Percentiles rank a stretch among this genome's conserved stretches.
Evolutionary conservation across 495 filamentous ascomycete genomes (phyloP).

Genomic region (Podospora conica): DNA sequence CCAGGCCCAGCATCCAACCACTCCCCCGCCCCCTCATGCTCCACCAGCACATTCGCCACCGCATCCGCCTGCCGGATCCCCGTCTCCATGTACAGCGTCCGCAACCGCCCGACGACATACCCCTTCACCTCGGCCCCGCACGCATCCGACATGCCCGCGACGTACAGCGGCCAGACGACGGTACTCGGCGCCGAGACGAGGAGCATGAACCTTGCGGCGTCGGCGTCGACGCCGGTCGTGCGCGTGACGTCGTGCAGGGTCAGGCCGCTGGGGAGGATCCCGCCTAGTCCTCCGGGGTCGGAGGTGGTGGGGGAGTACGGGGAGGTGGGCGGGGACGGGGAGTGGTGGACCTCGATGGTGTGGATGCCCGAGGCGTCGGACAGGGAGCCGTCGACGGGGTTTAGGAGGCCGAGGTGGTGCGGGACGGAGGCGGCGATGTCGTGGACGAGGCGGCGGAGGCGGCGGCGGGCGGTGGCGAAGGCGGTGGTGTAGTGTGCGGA

Average conservation of each 20-base stretch:
- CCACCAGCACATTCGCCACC: conserved; percentile 28
- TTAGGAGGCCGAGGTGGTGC: conserved; percentile 36
- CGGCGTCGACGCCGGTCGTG: conserved; percentile 18
- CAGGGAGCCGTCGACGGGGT: conserved; percentile 21
- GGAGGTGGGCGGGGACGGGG: conserved; percentile 25
- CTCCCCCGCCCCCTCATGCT: conserved; percentile 16
- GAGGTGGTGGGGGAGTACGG: conserved; percentile 16
- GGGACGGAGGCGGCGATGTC: conserved; percentile 46
- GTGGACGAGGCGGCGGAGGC: conserved; percentile 30
- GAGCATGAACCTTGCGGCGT: conserved; percentile 29
- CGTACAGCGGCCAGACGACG: conserved; percentile 35
- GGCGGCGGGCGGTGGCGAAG: conserved; percentile 24
- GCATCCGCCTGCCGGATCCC: conserved; percentile 30
- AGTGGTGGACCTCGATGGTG: conserved; percentile 29
- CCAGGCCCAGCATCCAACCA: conserved; percentile 7
- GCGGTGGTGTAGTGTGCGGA: conserved; percentile 20
- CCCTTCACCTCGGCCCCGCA: conserved; percentile 24
- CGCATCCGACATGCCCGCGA: conserved; percentile 32
- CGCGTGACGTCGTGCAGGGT: conserved; percentile 30
- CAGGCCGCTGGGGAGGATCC: conserved; percentile 13
- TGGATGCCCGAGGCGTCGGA: conserved; percentile 11
- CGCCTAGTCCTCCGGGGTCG: background rate
- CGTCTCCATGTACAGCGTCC: conserved; percentile 31
- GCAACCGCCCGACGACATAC: conserved; percentile 28
- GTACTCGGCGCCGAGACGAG: conserved; percentile 33